These are phyloP conservation scores for Rhypophila decipiens DNA, from an alignment of 495 filamentous ascomycete genomes.

Conservation along the genomic window DNA sequence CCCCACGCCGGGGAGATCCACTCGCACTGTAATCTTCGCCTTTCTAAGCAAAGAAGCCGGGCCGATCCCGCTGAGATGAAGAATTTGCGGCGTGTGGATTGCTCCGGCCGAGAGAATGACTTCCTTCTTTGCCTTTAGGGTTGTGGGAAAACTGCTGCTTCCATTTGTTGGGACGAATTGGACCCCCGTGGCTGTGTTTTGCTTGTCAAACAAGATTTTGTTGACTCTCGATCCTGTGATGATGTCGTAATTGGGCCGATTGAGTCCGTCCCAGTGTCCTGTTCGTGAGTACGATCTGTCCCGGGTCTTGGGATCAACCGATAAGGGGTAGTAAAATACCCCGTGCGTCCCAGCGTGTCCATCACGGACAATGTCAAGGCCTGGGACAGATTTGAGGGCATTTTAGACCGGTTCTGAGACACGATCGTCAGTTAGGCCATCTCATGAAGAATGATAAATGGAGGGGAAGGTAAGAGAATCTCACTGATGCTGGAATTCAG, in stretches of 20 bases:
- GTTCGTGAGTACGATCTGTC: conserved; percentile 29
- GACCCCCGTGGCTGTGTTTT: not conserved
- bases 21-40: conserved; percentile 31
- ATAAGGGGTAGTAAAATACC: conserved; percentile 26
- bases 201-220: conserved; percentile 22
- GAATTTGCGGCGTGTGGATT: conserved; percentile 46
- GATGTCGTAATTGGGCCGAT: conserved; percentile 26
- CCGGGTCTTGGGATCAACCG: conserved; percentile 26
- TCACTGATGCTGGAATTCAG: not conserved
- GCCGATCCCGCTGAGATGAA: conserved; percentile 47
- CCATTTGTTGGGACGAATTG: not conserved
- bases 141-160: not conserved
- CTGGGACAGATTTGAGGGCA: conserved; percentile 20
- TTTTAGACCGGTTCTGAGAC: conserved; percentile 22
- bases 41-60: conserved; percentile 31
- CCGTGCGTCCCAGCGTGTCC: conserved; percentile 24
- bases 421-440: conserved; percentile 18
- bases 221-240: conserved; percentile 24
- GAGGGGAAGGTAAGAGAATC: not conserved
- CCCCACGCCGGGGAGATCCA: conserved; percentile 48
- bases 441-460: conserved; percentile 7
- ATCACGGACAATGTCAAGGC: conserved; percentile 8
- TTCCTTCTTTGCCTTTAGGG: conserved; percentile 38
- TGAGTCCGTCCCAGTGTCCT: conserved; percentile 21
- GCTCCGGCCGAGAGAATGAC: conserved; percentile 49